phyloP scores from a whole-genome alignment of 495 filamentous ascomycete species.

The Hyphodiscus hymeniophilus region DNA sequence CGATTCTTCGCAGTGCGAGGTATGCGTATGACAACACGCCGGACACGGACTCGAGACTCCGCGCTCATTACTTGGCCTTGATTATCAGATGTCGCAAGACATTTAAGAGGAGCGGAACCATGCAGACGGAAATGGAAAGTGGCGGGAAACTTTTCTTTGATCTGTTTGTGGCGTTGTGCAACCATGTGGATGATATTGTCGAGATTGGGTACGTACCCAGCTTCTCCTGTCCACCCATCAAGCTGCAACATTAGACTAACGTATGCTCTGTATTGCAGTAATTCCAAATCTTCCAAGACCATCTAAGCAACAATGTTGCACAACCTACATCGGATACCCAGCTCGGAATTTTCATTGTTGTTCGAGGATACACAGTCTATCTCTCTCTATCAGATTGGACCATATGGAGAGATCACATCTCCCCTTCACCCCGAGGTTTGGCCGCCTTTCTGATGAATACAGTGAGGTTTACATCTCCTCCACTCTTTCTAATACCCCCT shows the following conservation, averaged over 20 bases:
- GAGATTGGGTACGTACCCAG: conserved; percentile 23
- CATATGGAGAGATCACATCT: conserved; percentile 20
- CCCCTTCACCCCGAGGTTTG: conserved; percentile 25
- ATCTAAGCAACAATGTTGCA: conserved; percentile 19
- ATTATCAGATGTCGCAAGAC: conserved; percentile 78
- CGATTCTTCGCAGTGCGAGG: conserved; percentile 73
- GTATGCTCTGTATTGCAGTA: conserved; percentile 3
- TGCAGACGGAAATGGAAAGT: conserved; percentile 89
- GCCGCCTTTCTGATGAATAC: conserved; percentile 23
- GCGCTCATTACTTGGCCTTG: conserved; percentile 86
- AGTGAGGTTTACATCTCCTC: conserved; percentile 19
- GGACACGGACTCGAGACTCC: conserved; percentile 77
- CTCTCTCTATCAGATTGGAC: conserved; percentile 26
- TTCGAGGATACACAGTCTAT: conserved; percentile 14
- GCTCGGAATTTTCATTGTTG: conserved; percentile 22
- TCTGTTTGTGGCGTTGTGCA: conserved; percentile 86
- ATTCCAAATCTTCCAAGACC: conserved; percentile 24
- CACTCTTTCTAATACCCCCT: conserved; percentile 25
- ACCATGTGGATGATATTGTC: conserved; percentile 65
- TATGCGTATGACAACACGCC: conserved; percentile 87
- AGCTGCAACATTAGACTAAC: neutral
- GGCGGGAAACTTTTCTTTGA: conserved; percentile 88
- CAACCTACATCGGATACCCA: conserved; percentile 13
- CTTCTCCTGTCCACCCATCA: neutral
- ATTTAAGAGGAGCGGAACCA: conserved; percentile 92